Evolutionary conservation across 345 rosid species (phyloP), one percentile per base, ranked within the genome.

Genomic region (Cardamine occulta): DNA sequence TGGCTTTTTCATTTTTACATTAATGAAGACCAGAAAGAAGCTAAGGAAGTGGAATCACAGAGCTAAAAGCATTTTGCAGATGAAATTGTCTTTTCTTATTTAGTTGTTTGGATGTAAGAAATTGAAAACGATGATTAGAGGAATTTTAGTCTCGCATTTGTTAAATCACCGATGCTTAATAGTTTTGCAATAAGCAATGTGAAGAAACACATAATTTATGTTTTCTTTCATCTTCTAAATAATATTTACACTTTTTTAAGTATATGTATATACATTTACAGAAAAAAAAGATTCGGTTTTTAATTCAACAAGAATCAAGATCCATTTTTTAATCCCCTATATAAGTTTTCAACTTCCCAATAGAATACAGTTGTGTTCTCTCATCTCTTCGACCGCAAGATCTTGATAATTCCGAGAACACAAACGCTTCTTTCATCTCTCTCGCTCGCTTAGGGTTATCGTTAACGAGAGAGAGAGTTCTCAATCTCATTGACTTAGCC

Each of bases 171-270:
- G 8, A n/a, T 57, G 64, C 17, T 42, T 15, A 45, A 54, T 68
- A 19, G 60, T 70, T 63, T 56, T 77, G 60, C 80, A 77, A 70
- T 70, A 76, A 76, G 71, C 71, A 76, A 63, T 69, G 66, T 69
- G 66, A 64, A 70, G 73, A 44, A 63, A 69, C 70, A 52, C 10
- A 53, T 1, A 9, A 7, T 55, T 68, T 32, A 34, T 12, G 12
- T 76, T 37, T 55, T 47, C 47, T 13, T 39, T 67, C 11, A 42
- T 42, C 58, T 54, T 54, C 40, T 8, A 69, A 0, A 28, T 67
- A 74, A 7, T 23, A 61, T 35, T 32, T 18, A 49, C 32, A n/a
- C 31, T 28, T 28, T 28, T 28, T 28, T 28, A 7, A 47, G 21
- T 47, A 7, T 17, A 47, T 61, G 49, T 34, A 55, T 52, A 26